Evolutionary conservation across 2,329 filamentous ascomycete genomes (phyloP), one percentile per base, ranked within the genome.

Genomic region (Nannizzia gypsea): DNA sequence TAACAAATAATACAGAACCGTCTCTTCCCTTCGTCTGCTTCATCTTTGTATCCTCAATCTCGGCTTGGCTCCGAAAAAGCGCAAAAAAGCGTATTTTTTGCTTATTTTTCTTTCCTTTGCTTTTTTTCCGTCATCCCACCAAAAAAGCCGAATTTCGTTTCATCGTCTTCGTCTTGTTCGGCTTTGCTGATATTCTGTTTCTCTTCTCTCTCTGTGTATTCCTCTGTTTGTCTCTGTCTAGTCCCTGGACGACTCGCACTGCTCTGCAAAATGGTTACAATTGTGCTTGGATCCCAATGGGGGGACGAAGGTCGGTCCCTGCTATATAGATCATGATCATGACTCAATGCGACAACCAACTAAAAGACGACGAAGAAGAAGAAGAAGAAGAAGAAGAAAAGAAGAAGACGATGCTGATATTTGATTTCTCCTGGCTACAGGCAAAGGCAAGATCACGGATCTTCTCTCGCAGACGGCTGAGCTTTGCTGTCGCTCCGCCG

Each of bases 391-490:
- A 20, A 31, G 56, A 46, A n/a, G n/a, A 20, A n/a, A n/a, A n/a
- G n/a, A n/a, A n/a, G n/a, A n/a, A n/a, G n/a, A n/a, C n/a, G n/a
- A n/a, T n/a, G n/a, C n/a, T n/a, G n/a, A n/a, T n/a, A n/a, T n/a
- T n/a, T n/a, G n/a, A n/a, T n/a, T n/a, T n/a, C n/a, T n/a, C n/a
- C n/a, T n/a, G n/a, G n/a, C 40, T 60, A 62, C 59, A 75, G 73
- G 73, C 60, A 78, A 78, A 68, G 76, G 76, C 56, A 78, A 78
- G 67, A 75, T 78, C 46, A 76, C 75, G 63, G 76, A 78, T 63
- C 73, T 77, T 66, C 73, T 78, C 63, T 74, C 74, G 60, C 71
- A 76, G 66, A 67, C 71, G 59, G 73, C 74, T 59, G 71, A 71
- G 58, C 70, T 78, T 55, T 77, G 75, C 66, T 74, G 71, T 61